Base-by-base conservation (phyloP, 139 green algal genomes). In the Volvox africanus region DNA sequence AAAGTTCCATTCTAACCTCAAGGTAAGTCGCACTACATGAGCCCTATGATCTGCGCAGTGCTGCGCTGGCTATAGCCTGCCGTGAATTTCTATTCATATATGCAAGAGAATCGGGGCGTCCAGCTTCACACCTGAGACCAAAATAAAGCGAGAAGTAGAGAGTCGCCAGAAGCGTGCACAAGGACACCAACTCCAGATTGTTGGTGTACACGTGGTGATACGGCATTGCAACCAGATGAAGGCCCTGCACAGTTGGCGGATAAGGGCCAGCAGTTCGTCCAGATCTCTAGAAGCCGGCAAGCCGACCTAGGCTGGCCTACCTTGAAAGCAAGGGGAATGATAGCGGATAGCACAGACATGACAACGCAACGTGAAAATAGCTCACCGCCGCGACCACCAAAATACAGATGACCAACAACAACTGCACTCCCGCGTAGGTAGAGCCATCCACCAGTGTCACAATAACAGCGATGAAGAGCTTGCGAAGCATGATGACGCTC, bases 401-500 rank as follows among this genome's bases (percentile, higher is more conserved):
- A n/a, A 91, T n/a, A 36, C 50, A 75, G 26, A 91, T 82, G 26
- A 91, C 88, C 61, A 91, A 9, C 78, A 91, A 79, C 65, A 91
- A 65, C 77, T 91, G 88, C 78, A 91, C 78, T 21, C 88, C 88
- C 26, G 65, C 35, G 16, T 3, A 71, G 61, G 62, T 50, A 6
- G 28, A 0, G 0, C 22, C 37, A 16, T 79, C 78, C 78, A 88
- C 50, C 18, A 91, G 61, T 12, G 79, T 83, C 17, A 91, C 88
- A 35, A 91, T 79, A 17, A 61, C 33, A 1, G 88, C 88, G 22
- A 91, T 76, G 62, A 44, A 69, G 0, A 91, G 79, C 88, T 91
- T 87, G 77, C 88, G 88, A 36, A 91, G 61, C 88, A 91, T 91
- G 35, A 91, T 68, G 22, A 91, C 28, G 67, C 78, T 88, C 78